A percentile compares a stretch with the other conserved stretches of the same genome.
These are phyloP conservation scores for Thraustochytrium striatum DNA, from an alignment of 352 stramenopile genomes.

Conservation along the genomic window DNA sequence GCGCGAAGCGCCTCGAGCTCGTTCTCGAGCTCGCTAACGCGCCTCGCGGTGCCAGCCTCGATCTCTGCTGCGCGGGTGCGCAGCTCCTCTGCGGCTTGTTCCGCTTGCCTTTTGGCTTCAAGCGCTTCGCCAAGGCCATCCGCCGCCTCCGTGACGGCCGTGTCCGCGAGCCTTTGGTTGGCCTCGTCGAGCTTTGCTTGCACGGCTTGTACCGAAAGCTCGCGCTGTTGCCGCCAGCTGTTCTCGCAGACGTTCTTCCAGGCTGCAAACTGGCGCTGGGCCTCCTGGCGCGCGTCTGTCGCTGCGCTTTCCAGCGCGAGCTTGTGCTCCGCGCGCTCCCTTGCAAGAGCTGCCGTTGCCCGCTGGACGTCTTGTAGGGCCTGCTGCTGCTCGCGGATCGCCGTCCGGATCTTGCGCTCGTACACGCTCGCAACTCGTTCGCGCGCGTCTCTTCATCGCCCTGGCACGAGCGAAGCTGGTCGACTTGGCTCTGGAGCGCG, in stretches of 20 bases:
- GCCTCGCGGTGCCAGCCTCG: no score
- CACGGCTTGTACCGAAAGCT: no score
- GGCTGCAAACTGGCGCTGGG: not conserved
- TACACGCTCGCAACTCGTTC: slow-evolving; percentile 22
- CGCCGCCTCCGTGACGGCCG: no score
- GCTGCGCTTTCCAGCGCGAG: not conserved
- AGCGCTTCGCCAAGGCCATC: no score
- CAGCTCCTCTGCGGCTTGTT: no score
- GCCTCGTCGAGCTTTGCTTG: no score
- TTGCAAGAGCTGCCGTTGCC: not conserved
- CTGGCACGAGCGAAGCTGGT: not conserved
- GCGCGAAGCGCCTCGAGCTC: no score
- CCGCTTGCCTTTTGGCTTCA: no score
- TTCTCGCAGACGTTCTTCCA: slow-evolving; percentile 26
- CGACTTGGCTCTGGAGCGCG: not conserved
- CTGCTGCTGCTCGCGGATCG: slow-evolving; percentile 1
- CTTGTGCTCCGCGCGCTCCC: not conserved
- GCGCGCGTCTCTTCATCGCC: not conserved
- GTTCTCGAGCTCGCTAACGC: no score
- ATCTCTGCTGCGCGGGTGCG: no score
- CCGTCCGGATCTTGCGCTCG: slow-evolving; percentile 12
- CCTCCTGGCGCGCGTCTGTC: not conserved
- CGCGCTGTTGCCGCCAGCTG: not conserved
- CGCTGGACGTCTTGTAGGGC: slow-evolving; percentile 16
- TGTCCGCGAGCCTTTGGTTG: no score